Percentiles rank a stretch among this genome's conserved stretches.
Evolutionary conservation across 2,329 filamentous ascomycete genomes (phyloP).

Genomic region (Pseudogymnoascus sp.): DNA sequence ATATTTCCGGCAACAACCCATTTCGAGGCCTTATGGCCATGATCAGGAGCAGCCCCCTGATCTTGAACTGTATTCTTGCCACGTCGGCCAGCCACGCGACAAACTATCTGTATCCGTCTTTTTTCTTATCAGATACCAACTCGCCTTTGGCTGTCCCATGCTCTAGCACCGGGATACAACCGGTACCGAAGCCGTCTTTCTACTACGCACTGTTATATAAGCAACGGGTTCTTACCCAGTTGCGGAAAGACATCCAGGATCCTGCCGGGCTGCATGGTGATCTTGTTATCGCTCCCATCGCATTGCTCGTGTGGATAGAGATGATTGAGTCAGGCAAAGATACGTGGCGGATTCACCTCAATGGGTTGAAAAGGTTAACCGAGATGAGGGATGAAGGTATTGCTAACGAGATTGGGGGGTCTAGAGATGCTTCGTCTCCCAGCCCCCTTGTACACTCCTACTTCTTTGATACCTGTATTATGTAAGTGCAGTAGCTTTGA

Average conservation of each 20-base stretch:
- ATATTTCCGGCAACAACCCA: neutral
- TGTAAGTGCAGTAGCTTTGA: conserved; percentile 14
- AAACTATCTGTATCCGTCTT: neutral
- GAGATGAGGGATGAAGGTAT: conserved; percentile 29
- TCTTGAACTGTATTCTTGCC: neutral
- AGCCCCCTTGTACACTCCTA: conserved; percentile 17
- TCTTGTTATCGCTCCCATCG: conserved; percentile 38
- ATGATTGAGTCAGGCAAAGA: conserved; percentile 41
- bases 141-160: neutral
- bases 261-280: conserved; percentile 32
- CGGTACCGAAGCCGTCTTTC: neutral
- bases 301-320: conserved; percentile 43
- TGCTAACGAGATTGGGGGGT: conserved; percentile 29
- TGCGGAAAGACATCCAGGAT: conserved; percentile 23
- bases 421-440: conserved; percentile 21
- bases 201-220: neutral
- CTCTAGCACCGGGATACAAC: neutral
- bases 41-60: neutral
- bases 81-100: neutral
- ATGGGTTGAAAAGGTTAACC: conserved; percentile 37
- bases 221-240: neutral
- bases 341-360: conserved; percentile 39
- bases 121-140: neutral
- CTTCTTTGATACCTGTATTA: conserved; percentile 41
- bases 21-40: neutral